Evolutionary conservation across 257 asterid species (phyloP).

Genomic region (Verbascum thapsus): DNA sequence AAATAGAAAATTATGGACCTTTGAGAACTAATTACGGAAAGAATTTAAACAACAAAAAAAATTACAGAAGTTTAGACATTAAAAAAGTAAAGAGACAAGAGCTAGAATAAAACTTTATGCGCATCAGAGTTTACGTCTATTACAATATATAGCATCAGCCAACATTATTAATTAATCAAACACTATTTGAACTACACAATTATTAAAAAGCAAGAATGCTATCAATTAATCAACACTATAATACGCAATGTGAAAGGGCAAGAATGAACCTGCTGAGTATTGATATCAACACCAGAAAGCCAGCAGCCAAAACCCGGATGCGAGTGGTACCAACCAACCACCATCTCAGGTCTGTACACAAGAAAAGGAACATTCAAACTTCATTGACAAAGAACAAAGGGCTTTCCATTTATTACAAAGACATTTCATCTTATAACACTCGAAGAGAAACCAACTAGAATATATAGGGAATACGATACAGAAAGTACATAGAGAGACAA

Average conservation of each 20-base stretch:
- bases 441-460: background rate
- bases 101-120: constrained; percentile 18
- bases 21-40: background rate
- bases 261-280: constrained; percentile 98
- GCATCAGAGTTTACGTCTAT: too few relatives aligned
- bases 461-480: background rate
- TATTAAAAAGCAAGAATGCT: too few relatives aligned
- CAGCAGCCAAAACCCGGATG: constrained; percentile 99
- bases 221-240: too few relatives aligned
- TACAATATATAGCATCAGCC: too few relatives aligned
- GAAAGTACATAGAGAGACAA: too few relatives aligned
- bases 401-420: constrained; percentile 9
- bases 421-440: too few relatives aligned
- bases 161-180: too few relatives aligned
- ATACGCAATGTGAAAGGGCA: too few relatives aligned
- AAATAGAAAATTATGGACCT: too few relatives aligned
- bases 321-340: constrained; percentile 98
- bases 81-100: background rate
- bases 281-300: constrained; percentile 97
- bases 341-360: constrained; percentile 92
- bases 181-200: too few relatives aligned
- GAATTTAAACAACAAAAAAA: too few relatives aligned
- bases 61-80: background rate
- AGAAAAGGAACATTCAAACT: background rate
- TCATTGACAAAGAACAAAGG: constrained; percentile 8